A percentile compares a stretch with the other conserved stretches of the same genome.
phyloP scores from a whole-genome alignment of 352 stramenopile species.

The Globisporangium yorkense region DNA sequence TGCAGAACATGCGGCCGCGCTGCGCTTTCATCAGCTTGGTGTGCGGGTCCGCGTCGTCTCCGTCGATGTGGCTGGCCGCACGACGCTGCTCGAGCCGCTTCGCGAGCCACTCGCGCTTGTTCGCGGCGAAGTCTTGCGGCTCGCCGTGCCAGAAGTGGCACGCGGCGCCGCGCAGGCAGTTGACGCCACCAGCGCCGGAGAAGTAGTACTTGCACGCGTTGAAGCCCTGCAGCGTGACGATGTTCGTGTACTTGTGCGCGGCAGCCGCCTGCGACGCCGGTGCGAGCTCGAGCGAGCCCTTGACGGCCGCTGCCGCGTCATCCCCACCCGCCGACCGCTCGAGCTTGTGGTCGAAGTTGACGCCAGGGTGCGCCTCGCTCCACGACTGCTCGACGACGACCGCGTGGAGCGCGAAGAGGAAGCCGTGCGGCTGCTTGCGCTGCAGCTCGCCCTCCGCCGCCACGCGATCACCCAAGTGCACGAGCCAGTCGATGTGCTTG shows the following conservation, averaged over 20 bases:
- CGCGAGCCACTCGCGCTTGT: constrained; percentile 57
- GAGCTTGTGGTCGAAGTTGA: constrained; percentile 51
- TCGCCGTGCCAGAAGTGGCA: constrained; percentile 82
- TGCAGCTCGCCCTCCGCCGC: constrained; percentile 33
- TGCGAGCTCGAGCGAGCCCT: constrained; percentile 38
- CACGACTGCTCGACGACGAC: constrained; percentile 54
- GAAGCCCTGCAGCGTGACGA: constrained; percentile 70
- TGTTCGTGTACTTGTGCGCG: constrained; percentile 76
- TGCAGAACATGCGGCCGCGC: constrained; percentile 67
- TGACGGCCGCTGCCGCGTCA: constrained; percentile 11
- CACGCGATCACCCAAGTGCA: constrained; percentile 69
- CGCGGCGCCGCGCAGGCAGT: constrained; percentile 56
- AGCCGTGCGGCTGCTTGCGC: constrained; percentile 33
- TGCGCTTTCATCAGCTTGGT: constrained; percentile 69
- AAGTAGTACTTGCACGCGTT: constrained; percentile 88
- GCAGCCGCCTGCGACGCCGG: constrained; percentile 42
- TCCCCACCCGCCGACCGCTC: background rate
- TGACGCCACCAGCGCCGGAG: constrained; percentile 43
- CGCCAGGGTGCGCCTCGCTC: constrained; percentile 37
- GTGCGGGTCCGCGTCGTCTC: constrained; percentile 55
- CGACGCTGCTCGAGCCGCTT: constrained; percentile 63
- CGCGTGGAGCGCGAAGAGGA: constrained; percentile 48
- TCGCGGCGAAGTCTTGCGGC: constrained; percentile 51
- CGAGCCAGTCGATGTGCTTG: constrained; percentile 72
- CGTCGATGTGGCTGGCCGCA: constrained; percentile 41